Percentiles rank a stretch among this genome's conserved stretches.
Evolutionary conservation across 345 rosid genomes (phyloP).

Genomic region (Microcos paniculata): DNA sequence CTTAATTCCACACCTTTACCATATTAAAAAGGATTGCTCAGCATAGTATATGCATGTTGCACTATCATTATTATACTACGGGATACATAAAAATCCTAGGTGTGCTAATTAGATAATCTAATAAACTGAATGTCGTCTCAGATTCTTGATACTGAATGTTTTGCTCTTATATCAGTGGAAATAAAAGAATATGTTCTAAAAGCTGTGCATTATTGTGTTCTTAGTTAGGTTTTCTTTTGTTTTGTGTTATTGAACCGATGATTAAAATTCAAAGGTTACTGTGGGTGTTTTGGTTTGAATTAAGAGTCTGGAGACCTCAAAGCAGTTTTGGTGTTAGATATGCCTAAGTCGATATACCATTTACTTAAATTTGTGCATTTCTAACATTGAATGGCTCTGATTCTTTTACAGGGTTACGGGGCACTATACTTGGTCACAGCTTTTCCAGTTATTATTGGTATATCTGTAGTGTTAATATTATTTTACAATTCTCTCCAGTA

Average conservation of each 20-base stretch:
- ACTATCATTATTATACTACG: not conserved
- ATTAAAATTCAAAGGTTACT: not conserved
- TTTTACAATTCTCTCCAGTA: conserved; percentile 95
- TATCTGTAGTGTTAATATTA: conserved; percentile 76
- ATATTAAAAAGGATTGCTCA: not conserved
- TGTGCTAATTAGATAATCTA: not conserved
- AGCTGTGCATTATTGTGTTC: not conserved
- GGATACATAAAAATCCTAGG: not conserved
- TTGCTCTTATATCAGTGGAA: not conserved
- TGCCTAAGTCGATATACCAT: not conserved
- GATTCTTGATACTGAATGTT: not conserved
- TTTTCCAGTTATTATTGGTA: conserved; percentile 87
- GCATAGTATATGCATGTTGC: not conserved
- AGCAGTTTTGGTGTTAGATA: not conserved
- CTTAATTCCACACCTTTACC: not conserved
- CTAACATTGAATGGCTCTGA: not conserved
- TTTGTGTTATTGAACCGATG: not conserved
- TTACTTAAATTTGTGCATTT: not conserved
- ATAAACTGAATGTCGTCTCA: not conserved
- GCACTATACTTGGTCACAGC: conserved; percentile 86
- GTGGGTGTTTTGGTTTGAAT: not conserved
- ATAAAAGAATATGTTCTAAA: not conserved
- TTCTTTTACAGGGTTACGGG: conserved; percentile 84
- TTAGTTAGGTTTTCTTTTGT: not conserved
- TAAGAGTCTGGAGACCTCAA: not conserved